Evolutionary conservation across 2,329 filamentous ascomycete species (phyloP), one percentile per base, ranked within the genome.

Genomic region (Coniochaeta prunicola): DNA sequence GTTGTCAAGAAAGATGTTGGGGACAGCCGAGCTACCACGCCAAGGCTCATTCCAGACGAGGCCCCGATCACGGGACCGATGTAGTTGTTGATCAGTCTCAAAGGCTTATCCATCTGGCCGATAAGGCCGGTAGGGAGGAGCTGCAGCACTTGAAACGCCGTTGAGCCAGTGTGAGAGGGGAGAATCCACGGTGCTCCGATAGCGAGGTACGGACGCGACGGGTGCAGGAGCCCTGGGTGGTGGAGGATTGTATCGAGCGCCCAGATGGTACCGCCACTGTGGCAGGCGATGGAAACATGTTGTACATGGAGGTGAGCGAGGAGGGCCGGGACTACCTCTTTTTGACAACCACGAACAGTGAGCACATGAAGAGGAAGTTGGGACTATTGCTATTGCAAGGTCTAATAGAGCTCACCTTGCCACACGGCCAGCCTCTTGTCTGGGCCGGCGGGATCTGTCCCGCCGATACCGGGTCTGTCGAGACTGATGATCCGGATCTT

Each of bases 401-500:
- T n/a, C n/a, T n/a, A 12, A 12, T 2, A 13, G 6, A 24, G 17
- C 40, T 21, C 40, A 24, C 40, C 19, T 13, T 10, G 40, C 40
- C 69, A 73, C 8, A 67, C 53, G 1, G 30, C 56, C 42, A 74
- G 59, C 12, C 65, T 61, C 17, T 66, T 55, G 7, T 61, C 42
- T 0, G 63, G 57, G 4, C 60, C 57, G 1, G 67, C 69, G 8
- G 66, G 59, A 17, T 68, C 68, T 6, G 71, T 73, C 8, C 68
- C 67, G 12, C 73, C 73, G 45, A 75, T 67, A 9, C 73, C 73
- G 0, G 74, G 73, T 6, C 73, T 62, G 59, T 75, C 72, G 0
- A 64, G 59, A 58, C 62, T 60, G 58, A 75, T 65, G 53, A 75
- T 65, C 33, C 72, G 70, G 21, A 74, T 61, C 21, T 65, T 61